Conservation (phyloP, 805 yeast species). For the Candida chilensis region DNA sequence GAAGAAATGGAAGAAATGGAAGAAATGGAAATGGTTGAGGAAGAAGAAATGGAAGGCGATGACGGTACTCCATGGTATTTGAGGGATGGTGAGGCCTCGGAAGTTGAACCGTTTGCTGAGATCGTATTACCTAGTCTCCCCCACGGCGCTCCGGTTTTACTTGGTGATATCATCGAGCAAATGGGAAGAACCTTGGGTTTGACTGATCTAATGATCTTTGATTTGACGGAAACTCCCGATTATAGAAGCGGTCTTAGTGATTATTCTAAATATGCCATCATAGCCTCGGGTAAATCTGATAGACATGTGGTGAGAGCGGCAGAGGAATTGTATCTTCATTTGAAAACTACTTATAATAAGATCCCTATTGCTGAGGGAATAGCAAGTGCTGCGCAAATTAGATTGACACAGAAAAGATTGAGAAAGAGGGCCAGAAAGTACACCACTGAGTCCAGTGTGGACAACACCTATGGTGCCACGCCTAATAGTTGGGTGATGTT, state of each 20-base stretch:
- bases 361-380: slow-evolving; percentile 65
- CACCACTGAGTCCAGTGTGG: slow-evolving; percentile 39
- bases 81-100: slow-evolving; percentile 26
- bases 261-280: slow-evolving; percentile 32
- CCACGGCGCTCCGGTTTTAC: slow-evolving; percentile 38
- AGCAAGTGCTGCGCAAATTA: slow-evolving; percentile 45
- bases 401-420: slow-evolving; percentile 41
- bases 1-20: slow-evolving; percentile 3
- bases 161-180: slow-evolving; percentile 34
- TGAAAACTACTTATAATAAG: slow-evolving; percentile 42
- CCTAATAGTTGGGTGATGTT: slow-evolving; percentile 81
- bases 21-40: slow-evolving; percentile 1
- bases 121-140: slow-evolving; percentile 52
- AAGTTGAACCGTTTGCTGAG: slow-evolving; percentile 13
- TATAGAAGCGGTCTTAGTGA: too few relatives aligned
- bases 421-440: slow-evolving; percentile 45
- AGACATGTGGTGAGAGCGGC: slow-evolving; percentile 72
- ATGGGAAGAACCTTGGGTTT: slow-evolving; percentile 59
- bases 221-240: slow-evolving; percentile 47
- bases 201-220: slow-evolving; percentile 52
- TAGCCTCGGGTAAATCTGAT: slow-evolving; percentile 70
- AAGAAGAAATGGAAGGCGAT: background rate
- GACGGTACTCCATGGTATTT: slow-evolving; percentile 52
- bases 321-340: slow-evolving; percentile 39
- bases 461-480: slow-evolving; percentile 45